A percentile compares a stretch with the other conserved stretches of the same genome.
Evolutionary conservation across 2,329 filamentous ascomycete species (phyloP).

Genomic region (Beauveria medogensis): DNA sequence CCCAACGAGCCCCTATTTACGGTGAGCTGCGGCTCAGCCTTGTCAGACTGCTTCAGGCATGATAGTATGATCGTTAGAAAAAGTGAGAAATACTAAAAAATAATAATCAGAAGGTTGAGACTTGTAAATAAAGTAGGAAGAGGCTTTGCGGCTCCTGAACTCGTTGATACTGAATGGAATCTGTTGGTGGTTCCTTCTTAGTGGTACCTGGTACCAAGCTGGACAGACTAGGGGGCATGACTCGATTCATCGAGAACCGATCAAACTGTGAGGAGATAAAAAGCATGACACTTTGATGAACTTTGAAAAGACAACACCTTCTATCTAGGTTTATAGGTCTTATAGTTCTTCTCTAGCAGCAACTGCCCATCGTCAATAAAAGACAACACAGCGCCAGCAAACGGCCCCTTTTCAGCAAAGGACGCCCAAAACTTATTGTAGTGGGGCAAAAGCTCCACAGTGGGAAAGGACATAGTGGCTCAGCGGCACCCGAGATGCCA

Average conservation of each 20-base stretch:
- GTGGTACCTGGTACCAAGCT: too few species aligned
- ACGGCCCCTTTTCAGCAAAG: background rate
- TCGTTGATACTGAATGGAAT: background rate
- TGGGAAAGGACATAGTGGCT: conserved; percentile 21
- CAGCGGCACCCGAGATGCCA: conserved; percentile 15
- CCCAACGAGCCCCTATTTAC: background rate
- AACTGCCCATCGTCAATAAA: too few species aligned
- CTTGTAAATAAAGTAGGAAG: background rate
- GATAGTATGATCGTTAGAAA: background rate
- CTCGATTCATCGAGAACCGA: too few species aligned
- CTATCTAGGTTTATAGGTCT: too few species aligned
- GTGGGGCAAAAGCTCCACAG: conserved; percentile 14
- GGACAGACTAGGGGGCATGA: background rate
- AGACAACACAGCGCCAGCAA: background rate
- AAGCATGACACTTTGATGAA: too few species aligned
- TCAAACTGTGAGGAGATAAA: too few species aligned
- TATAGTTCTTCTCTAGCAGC: too few species aligned
- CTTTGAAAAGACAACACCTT: too few species aligned
- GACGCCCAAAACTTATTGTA: background rate
- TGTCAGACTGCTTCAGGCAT: background rate
- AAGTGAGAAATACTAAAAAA: background rate
- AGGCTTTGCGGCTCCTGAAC: background rate
- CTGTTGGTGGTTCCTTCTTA: background rate
- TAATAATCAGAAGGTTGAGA: background rate
- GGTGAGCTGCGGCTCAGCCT: background rate